These are phyloP conservation scores for Grosmannia serpens DNA, from an alignment of 2,329 filamentous ascomycete species.

Conservation along the genomic window DNA sequence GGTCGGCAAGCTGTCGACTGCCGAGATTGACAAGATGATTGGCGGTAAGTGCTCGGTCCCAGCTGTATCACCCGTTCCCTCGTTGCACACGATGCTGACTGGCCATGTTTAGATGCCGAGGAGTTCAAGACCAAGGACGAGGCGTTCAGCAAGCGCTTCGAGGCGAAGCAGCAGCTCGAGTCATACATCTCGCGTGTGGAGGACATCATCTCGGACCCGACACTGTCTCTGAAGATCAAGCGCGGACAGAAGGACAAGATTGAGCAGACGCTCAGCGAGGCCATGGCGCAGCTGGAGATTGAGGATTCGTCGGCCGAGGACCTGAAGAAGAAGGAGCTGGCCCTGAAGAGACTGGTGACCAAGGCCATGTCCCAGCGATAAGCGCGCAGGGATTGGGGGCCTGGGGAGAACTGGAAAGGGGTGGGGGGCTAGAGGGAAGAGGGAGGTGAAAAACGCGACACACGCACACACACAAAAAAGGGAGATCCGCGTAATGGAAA, in stretches of 20 bases:
- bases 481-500: not conserved
- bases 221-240: conserved; percentile 94
- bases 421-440: not conserved
- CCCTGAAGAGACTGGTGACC: conserved; percentile 93
- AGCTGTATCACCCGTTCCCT: no score
- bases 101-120: conserved; percentile 57
- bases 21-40: conserved; percentile 98
- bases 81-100: no score
- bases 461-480: not conserved
- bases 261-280: conserved; percentile 89
- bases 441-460: no score
- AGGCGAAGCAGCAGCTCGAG: conserved; percentile 98
- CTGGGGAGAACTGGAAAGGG: not conserved
- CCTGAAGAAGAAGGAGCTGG: conserved; percentile 99
- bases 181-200: conserved; percentile 97
- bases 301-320: conserved; percentile 87
- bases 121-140: conserved; percentile 98
- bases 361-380: conserved; percentile 95
- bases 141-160: conserved; percentile 98
- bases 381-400: conserved; percentile 15
- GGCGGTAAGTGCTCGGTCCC: conserved; percentile 45
- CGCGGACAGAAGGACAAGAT: conserved; percentile 99
- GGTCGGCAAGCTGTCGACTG: conserved; percentile 89
- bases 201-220: conserved; percentile 96
- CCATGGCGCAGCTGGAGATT: conserved; percentile 94